Conservation (phyloP, 352 stramenopile genomes). For the Pythium grandisporangium region DNA sequence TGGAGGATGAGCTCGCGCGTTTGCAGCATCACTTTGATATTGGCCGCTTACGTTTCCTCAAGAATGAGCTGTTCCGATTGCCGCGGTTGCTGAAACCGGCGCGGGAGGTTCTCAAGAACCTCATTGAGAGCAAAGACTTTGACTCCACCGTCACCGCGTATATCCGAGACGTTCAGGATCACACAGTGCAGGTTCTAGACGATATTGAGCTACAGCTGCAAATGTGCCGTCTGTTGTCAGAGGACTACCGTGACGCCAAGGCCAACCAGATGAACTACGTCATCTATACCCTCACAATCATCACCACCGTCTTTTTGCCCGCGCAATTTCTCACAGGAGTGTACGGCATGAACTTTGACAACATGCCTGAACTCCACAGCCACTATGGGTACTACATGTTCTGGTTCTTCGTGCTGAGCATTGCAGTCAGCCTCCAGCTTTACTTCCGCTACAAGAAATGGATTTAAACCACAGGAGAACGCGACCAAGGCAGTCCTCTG, state of each 20-base stretch:
- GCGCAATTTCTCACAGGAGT: slow-evolving; percentile 85
- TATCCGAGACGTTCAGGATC: slow-evolving; percentile 81
- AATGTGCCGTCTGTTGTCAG: slow-evolving; percentile 68
- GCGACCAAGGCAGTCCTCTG: too few species aligned
- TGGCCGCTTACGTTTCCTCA: slow-evolving; percentile 45
- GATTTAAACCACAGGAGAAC: too few species aligned
- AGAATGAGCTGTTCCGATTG: slow-evolving; percentile 75
- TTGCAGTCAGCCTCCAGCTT: slow-evolving; percentile 53
- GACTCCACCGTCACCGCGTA: slow-evolving; percentile 69
- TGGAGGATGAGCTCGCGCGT: slow-evolving; percentile 62
- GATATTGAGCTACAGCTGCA: slow-evolving; percentile 78
- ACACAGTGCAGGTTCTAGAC: slow-evolving; percentile 70
- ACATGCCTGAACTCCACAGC: slow-evolving; percentile 81
- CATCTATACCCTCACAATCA: slow-evolving; percentile 86
- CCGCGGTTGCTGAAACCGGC: slow-evolving; percentile 71
- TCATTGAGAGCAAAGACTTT: slow-evolving; percentile 79
- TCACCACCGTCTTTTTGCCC: slow-evolving; percentile 83
- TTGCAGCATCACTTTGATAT: slow-evolving; percentile 72
- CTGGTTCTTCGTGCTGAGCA: slow-evolving; percentile 65
- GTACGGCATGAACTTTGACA: slow-evolving; percentile 89
- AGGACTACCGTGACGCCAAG: slow-evolving; percentile 79
- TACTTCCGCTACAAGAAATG: slow-evolving; percentile 84
- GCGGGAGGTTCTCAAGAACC: slow-evolving; percentile 75
- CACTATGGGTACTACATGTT: slow-evolving; percentile 79
- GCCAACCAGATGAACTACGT: slow-evolving; percentile 85